Conservation (phyloP, 1,139 yeast genomes). For the Diutina mesorugosa region DNA sequence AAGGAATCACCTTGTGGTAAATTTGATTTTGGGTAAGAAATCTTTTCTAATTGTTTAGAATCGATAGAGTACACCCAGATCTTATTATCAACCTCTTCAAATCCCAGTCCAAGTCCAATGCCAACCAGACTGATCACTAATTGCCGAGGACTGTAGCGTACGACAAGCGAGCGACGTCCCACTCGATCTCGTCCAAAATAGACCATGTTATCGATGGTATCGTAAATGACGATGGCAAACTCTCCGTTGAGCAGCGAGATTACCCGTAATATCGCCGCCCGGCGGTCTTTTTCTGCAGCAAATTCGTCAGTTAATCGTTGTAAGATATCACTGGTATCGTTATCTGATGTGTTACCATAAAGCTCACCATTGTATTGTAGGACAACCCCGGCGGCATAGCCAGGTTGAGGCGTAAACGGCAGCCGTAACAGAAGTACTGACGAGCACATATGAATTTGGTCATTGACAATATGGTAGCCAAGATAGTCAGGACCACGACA, state of each 20-base stretch:
- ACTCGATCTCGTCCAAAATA: slow-evolving; percentile 78
- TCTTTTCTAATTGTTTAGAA: slow-evolving; percentile 3
- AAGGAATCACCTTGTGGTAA: neutral
- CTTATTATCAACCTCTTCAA: slow-evolving; percentile 18
- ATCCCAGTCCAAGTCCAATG: slow-evolving; percentile 4
- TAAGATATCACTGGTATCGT: slow-evolving; percentile 22
- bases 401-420: slow-evolving; percentile 71
- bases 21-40: slow-evolving; percentile 9
- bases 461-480: neutral
- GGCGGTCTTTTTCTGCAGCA: neutral
- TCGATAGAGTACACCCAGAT: slow-evolving; percentile 29
- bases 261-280: slow-evolving; percentile 5
- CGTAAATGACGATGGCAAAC: slow-evolving; percentile 54
- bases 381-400: slow-evolving; percentile 13
- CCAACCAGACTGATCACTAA: slow-evolving; percentile 38
- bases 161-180: slow-evolving; percentile 71
- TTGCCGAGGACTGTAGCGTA: slow-evolving; percentile 12
- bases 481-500: neutral
- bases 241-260: slow-evolving; percentile 44
- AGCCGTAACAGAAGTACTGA: slow-evolving; percentile 69
- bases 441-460: slow-evolving; percentile 29
- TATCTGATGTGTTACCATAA: slow-evolving; percentile 37
- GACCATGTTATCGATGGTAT: slow-evolving; percentile 18
- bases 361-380: slow-evolving; percentile 85
- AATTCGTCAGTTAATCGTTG: slow-evolving; percentile 9